Conservation (phyloP, 345 rosid genomes). For the Rubroshorea leprosula region DNA sequence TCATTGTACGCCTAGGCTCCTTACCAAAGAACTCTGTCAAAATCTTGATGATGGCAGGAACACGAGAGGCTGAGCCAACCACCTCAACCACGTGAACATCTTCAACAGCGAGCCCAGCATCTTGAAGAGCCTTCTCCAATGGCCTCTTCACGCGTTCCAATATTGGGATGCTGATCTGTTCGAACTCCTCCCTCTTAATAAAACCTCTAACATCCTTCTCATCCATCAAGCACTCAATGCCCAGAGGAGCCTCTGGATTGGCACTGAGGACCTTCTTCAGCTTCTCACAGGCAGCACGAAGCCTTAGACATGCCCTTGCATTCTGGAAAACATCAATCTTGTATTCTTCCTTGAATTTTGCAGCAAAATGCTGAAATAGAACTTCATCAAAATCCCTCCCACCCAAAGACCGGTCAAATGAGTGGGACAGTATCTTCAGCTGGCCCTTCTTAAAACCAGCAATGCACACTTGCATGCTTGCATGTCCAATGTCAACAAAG, state of each 20-base stretch:
- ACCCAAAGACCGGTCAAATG: constrained; percentile 75
- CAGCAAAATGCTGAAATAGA: constrained; percentile 68
- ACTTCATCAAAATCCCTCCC: constrained; percentile 96
- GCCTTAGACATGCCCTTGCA: constrained; percentile 83
- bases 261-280: constrained; percentile 94
- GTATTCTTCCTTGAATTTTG: constrained; percentile 76
- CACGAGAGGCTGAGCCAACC: constrained; percentile 84
- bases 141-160: constrained; percentile 88
- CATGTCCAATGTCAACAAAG: constrained; percentile 85
- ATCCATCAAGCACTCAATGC: constrained; percentile 92
- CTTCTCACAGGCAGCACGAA: constrained; percentile 85
- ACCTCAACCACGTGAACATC: constrained; percentile 85
- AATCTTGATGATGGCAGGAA: constrained; percentile 78
- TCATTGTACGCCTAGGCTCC: constrained; percentile 96
- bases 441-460: constrained; percentile 91
- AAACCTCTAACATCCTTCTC: constrained; percentile 88
- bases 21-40: constrained; percentile 91
- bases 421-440: constrained; percentile 68
- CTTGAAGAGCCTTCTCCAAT: constrained; percentile 78
- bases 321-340: constrained; percentile 85
- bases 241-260: constrained; percentile 80
- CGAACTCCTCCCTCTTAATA: constrained; percentile 91
- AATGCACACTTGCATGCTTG: constrained; percentile 96
- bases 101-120: constrained; percentile 71
- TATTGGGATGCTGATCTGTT: constrained; percentile 66